Conservation (phyloP, 331 rosid species). For the Malus hybrid region DNA sequence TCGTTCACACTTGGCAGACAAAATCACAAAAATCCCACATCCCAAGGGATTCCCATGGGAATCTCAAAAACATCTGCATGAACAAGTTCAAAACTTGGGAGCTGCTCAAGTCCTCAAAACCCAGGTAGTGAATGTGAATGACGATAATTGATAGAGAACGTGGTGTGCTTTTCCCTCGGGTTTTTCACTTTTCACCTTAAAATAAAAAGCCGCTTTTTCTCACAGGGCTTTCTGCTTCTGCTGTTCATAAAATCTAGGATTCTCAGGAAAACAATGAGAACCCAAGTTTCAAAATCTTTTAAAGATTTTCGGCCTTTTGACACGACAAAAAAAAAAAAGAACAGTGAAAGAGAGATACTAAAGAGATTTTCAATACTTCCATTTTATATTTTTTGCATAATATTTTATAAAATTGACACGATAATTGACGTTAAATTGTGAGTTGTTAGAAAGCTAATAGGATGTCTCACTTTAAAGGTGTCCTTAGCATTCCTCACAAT, state of each 20-base stretch:
- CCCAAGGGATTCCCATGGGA: constrained; percentile 56
- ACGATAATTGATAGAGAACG: neutral
- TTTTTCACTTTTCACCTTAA: neutral
- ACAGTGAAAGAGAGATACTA: neutral
- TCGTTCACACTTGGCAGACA: constrained; percentile 15
- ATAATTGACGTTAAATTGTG: no score
- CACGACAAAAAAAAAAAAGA: neutral
- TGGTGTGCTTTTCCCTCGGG: neutral
- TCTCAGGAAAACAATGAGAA: neutral
- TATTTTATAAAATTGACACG: no score
- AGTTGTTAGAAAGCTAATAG: fast-evolving
- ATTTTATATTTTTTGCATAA: no score
- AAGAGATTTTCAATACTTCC: no score
- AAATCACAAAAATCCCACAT: constrained; percentile 26
- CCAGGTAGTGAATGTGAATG: neutral
- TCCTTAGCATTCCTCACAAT: no score
- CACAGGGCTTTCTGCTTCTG: neutral
- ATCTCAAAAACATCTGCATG: constrained; percentile 24
- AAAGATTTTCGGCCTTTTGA: neutral
- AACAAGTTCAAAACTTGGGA: neutral
- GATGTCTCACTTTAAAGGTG: no score
- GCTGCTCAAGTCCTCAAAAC: neutral
- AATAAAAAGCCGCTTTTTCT: neutral
- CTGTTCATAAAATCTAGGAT: neutral
- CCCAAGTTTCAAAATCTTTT: constrained; percentile 4